Conservation (phyloP, 2,329 filamentous ascomycete species). For the Aaosphaeria arxii region DNA sequence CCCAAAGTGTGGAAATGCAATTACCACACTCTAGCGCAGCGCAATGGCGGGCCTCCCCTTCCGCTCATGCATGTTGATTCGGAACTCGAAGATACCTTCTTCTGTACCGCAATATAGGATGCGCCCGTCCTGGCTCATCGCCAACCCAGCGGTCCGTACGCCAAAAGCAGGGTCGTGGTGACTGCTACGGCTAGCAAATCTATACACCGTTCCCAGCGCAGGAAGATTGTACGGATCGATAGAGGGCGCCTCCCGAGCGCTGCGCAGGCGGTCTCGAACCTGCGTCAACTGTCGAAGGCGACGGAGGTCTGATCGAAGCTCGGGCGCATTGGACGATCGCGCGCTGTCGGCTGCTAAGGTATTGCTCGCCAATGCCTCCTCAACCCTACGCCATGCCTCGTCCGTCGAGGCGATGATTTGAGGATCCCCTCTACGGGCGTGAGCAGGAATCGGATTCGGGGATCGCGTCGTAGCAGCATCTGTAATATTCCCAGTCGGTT, state of each 20-base stretch:
- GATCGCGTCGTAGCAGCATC: conserved; percentile 27
- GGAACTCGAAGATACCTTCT: conserved; percentile 73
- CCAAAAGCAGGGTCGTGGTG: conserved; percentile 34
- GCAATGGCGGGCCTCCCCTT: conserved; percentile 48
- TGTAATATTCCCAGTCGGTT: conserved; percentile 20
- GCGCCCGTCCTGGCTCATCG: conserved; percentile 48
- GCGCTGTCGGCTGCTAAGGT: conserved; percentile 15
- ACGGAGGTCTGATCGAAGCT: conserved; percentile 31
- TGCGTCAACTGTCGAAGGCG: conserved; percentile 35
- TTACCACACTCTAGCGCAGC: conserved; percentile 23
- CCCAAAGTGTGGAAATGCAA: background rate
- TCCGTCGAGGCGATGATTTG: conserved; percentile 32
- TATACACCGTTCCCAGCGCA: conserved; percentile 12
- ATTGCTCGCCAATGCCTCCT: conserved; percentile 44
- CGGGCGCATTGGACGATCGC: conserved; percentile 22
- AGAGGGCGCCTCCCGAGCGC: conserved; percentile 25
- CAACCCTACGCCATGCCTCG: conserved; percentile 49
- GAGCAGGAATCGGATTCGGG: conserved; percentile 28
- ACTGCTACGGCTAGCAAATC: conserved; percentile 18
- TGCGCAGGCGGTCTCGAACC: conserved; percentile 35
- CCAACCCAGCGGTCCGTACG: conserved; percentile 46
- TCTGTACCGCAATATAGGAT: conserved; percentile 52
- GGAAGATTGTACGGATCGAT: conserved; percentile 22
- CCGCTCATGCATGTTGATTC: conserved; percentile 61
- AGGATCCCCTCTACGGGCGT: conserved; percentile 24